Evolutionary conservation across 345 rosid species (phyloP).

Genomic region (Eucalyptus marginata): DNA sequence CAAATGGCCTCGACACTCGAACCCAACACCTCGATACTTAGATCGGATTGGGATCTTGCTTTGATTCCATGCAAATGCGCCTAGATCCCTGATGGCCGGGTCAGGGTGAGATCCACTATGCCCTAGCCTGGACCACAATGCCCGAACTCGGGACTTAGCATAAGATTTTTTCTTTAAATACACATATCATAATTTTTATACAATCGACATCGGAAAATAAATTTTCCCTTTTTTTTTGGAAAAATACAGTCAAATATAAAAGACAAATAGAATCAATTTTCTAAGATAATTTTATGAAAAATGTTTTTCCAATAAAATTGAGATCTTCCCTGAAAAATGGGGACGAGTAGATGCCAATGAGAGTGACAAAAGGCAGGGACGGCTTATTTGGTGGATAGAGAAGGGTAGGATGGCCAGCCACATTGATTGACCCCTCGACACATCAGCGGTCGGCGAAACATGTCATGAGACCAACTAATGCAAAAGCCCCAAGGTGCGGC

Average conservation of each 20-base stretch:
- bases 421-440: not conserved
- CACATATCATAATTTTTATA: not conserved
- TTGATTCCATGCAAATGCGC: not conserved
- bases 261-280: not conserved
- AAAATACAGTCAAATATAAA: not conserved
- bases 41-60: not conserved
- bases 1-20: not conserved
- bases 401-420: not conserved
- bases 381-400: not conserved
- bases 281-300: not conserved
- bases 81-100: not conserved
- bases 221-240: not conserved
- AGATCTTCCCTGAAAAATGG: not conserved
- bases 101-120: too few relatives aligned
- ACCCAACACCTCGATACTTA: not conserved
- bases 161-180: not conserved
- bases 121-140: not conserved
- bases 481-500: not conserved
- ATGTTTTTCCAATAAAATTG: not conserved
- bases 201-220: not conserved
- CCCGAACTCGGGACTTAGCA: accelerated
- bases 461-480: not conserved
- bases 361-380: not conserved
- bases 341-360: not conserved
- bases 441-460: not conserved